Base-by-base conservation (phyloP, 2,329 filamentous ascomycete species). In the Ceratocystis eucalypticola region DNA sequence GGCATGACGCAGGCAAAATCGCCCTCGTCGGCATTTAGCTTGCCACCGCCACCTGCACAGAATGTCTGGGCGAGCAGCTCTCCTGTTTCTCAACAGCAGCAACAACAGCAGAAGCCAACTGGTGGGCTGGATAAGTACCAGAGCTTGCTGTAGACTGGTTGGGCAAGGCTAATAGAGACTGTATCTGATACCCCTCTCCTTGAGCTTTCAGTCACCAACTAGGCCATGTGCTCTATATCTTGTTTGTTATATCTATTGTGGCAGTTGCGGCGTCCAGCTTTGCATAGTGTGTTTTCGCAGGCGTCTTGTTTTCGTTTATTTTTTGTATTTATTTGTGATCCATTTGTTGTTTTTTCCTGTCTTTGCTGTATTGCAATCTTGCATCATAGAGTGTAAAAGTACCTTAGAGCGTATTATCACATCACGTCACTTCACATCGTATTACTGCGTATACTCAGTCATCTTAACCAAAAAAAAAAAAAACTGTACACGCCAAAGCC, bases 51-150 rank as follows among this genome's bases (percentile, higher is more conserved):
- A 3, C 78, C 79, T 0, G 33, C 28, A 28, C 53, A 46, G 25
- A 59, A 66, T 5, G 69, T 70, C 46, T 70, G 69, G 63, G 53
- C 25, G n/a, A 41, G 46, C 30, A 66, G 70, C 63, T 71, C 66
- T 71, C 71, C 66, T 59, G 73, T 70, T 72, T 71, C 68, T 33
- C 71, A 70, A 71, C 70, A 62, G 73, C 63, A 66, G 50, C 68
- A 70, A 71, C 65, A 20, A 8, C 68, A 70, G 37, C 68, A 67
- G 55, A 74, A 75, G 66, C 75, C 74, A 67, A 80, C 79, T 71
- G 79, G 80, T 4, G 84, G 85, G 0, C 76, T 88, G 75, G 84
- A 87, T 74, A 86, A 85, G 75, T 88, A 88, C 70, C 82, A 86
- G 74, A 88, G 86, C 75, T 73, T 88, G 70, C 74, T 88, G 70